Evolutionary conservation across 2,329 filamentous ascomycete species (phyloP).

Genomic region (Tolypocladium amazonense): DNA sequence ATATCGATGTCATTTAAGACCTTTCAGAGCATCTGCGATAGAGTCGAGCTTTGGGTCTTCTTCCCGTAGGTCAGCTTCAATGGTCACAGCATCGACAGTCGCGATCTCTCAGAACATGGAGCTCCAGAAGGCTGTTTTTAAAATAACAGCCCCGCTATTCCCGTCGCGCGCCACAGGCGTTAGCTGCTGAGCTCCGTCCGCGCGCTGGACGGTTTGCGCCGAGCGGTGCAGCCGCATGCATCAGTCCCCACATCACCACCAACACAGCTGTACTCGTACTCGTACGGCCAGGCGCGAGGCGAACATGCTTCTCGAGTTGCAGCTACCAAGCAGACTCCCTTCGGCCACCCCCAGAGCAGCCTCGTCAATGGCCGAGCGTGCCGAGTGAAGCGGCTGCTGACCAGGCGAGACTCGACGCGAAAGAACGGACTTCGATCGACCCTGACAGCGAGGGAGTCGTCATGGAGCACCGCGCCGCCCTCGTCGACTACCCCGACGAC

Average conservation of each 20-base stretch:
- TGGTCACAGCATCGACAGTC: neutral
- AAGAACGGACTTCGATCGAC: neutral
- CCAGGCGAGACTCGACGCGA: neutral
- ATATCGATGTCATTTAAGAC: neutral
- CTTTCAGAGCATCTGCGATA: neutral
- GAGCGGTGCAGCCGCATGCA: neutral
- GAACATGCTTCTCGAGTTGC: neutral
- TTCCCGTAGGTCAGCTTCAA: neutral
- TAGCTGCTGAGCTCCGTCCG: neutral
- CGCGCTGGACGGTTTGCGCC: neutral
- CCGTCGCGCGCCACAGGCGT: neutral
- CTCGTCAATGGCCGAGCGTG: neutral
- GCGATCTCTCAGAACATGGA: neutral
- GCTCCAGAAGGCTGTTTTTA: neutral
- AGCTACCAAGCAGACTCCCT: neutral
- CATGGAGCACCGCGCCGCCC: neutral
- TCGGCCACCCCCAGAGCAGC: neutral
- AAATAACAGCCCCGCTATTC: neutral
- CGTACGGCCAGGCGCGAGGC: neutral
- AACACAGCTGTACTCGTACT: neutral
- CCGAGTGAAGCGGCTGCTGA: neutral
- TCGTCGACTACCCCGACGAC: constrained; percentile 5
- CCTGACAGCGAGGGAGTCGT: neutral
- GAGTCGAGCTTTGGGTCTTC: neutral
- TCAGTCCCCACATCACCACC: neutral